phyloP scores from a whole-genome alignment of 148 eudicot genomes.

The Amaranthus hypochondriacus region DNA sequence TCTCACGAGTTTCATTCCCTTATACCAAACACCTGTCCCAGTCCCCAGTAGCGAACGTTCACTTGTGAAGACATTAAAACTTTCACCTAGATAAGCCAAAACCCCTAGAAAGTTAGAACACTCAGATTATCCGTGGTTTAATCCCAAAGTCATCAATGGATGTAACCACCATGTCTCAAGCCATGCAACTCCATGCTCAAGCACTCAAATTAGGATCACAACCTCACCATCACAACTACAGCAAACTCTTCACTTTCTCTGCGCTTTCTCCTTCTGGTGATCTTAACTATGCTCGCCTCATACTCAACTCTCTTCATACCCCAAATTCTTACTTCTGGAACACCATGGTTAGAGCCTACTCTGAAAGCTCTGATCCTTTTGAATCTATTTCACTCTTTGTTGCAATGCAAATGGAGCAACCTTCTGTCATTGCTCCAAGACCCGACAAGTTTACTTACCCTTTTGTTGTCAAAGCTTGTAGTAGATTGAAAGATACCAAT shows the following conservation, averaged over 20 bases:
- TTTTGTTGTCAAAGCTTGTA: constrained; percentile 41
- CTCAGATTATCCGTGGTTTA: too few species aligned
- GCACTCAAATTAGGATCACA: constrained; percentile 22
- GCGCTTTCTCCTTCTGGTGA: constrained; percentile 41
- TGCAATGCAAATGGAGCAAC: constrained; percentile 24
- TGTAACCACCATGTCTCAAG: constrained; percentile 40
- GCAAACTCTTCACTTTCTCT: constrained; percentile 39
- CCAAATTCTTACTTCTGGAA: constrained; percentile 39
- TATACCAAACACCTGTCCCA: too few species aligned
- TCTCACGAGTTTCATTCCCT: too few species aligned
- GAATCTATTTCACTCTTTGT: constrained; percentile 34
- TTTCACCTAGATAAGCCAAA: neutral
- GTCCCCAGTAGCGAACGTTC: too few species aligned
- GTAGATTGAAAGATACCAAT: constrained; percentile 27
- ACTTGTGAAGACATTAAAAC: neutral
- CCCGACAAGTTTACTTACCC: constrained; percentile 43
- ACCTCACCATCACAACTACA: constrained; percentile 30
- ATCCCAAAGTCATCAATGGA: constrained; percentile 24
- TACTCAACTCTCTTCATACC: constrained; percentile 26
- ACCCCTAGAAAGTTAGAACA: too few species aligned
- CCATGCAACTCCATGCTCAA: constrained; percentile 40
- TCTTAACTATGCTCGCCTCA: constrained; percentile 33
- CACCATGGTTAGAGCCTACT: constrained; percentile 41
- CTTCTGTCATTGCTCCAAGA: neutral
- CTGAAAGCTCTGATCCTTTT: constrained; percentile 22